Percentiles rank a stretch among this genome's conserved stretches.
phyloP scores from a whole-genome alignment of 2,329 filamentous ascomycete genomes.

The Epichloe elymi region DNA sequence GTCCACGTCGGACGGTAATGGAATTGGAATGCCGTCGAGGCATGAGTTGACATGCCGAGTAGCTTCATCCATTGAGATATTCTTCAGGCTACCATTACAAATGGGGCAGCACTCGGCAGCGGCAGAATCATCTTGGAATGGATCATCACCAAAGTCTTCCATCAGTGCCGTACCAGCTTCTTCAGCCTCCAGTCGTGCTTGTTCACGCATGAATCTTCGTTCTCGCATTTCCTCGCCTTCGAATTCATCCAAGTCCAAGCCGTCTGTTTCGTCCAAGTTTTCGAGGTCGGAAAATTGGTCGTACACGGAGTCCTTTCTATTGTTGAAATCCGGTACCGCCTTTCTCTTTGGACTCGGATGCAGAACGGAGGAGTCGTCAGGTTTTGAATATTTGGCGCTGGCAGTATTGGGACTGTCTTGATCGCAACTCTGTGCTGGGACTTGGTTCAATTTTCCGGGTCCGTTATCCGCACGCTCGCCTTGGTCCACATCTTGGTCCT shows the following conservation, averaged over 20 bases:
- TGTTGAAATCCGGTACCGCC: constrained; percentile 9
- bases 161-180: constrained; percentile 31
- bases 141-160: constrained; percentile 22
- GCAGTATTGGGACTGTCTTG: background rate
- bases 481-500: constrained; percentile 8
- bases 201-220: constrained; percentile 62
- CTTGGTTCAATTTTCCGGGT: background rate
- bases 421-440: background rate
- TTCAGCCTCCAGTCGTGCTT: constrained; percentile 51
- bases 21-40: constrained; percentile 65
- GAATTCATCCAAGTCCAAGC: constrained; percentile 36
- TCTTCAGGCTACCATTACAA: constrained; percentile 52
- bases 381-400: background rate
- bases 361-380: constrained; percentile 11
- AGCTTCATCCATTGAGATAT: constrained; percentile 50
- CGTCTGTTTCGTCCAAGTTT: constrained; percentile 35
- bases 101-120: constrained; percentile 53
- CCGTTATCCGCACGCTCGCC: background rate
- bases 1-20: constrained; percentile 31
- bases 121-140: constrained; percentile 17
- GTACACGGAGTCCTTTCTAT: constrained; percentile 15
- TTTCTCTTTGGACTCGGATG: constrained; percentile 10
- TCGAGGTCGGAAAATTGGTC: constrained; percentile 24
- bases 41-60: constrained; percentile 86
- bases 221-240: constrained; percentile 54